Conservation (phyloP, 2,329 filamentous ascomycete genomes). For the Aspergillus sclerotialis region DNA sequence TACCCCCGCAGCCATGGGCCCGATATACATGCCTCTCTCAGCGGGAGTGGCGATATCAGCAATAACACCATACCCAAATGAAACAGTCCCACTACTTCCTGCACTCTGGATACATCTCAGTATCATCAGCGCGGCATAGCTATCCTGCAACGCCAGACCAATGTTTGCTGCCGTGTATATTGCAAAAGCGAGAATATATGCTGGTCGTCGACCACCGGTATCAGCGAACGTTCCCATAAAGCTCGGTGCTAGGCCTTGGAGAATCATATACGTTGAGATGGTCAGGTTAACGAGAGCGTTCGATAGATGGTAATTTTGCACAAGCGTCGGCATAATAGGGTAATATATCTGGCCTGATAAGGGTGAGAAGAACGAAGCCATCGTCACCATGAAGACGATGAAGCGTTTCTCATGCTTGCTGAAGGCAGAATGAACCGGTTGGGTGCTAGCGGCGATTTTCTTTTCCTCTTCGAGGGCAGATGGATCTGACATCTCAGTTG, state of each 20-base stretch:
- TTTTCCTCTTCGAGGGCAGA: no score
- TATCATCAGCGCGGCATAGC: constrained; percentile 20
- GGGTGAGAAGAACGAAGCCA: constrained; percentile 37
- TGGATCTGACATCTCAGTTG: no score
- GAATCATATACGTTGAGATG: constrained; percentile 22
- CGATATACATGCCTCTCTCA: constrained; percentile 25
- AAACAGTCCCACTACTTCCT: constrained; percentile 19
- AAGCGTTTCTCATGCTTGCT: constrained; percentile 24
- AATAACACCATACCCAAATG: constrained; percentile 24
- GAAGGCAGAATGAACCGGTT: constrained; percentile 23
- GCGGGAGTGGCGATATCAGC: constrained; percentile 23
- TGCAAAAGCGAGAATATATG: constrained; percentile 19
- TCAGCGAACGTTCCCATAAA: constrained; percentile 26
- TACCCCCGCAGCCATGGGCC: constrained; percentile 16
- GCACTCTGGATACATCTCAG: constrained; percentile 25
- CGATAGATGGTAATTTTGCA: constrained; percentile 12
- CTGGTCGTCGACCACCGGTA: constrained; percentile 21
- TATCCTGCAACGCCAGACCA: constrained; percentile 24
- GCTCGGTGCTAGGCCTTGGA: constrained; percentile 23
- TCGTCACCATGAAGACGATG: constrained; percentile 31
- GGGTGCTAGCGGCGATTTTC: constrained; percentile 1
- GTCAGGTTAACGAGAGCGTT: constrained; percentile 21
- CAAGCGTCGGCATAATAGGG: constrained; percentile 18
- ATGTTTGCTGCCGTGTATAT: constrained; percentile 26
- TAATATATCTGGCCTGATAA: constrained; percentile 31